These are phyloP conservation scores for Sugiyamaella mastotermitis DNA, from an alignment of 805 yeast genomes.

Conservation along the genomic window DNA sequence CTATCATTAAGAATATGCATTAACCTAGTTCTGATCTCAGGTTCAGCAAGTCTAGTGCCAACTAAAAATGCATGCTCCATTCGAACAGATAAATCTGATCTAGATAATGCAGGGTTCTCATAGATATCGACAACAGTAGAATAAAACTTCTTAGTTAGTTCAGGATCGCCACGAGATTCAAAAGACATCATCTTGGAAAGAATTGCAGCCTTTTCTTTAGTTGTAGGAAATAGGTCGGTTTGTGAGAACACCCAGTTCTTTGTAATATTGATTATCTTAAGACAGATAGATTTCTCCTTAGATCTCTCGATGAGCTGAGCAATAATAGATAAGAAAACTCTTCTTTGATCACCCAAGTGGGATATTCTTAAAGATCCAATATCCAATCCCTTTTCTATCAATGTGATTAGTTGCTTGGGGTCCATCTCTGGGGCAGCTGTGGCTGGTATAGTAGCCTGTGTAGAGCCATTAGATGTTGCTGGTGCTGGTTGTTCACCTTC, in stretches of 20 bases:
- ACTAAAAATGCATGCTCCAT: constrained; percentile 95
- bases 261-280: constrained; percentile 69
- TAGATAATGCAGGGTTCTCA: constrained; percentile 66
- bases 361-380: constrained; percentile 77
- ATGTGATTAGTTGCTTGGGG: constrained; percentile 69
- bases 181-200: constrained; percentile 89
- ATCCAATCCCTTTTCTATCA: constrained; percentile 70
- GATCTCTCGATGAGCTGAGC: constrained; percentile 91
- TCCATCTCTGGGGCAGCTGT: constrained; percentile 50
- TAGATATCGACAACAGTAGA: constrained; percentile 83
- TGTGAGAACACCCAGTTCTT: constrained; percentile 86
- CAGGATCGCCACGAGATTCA: constrained; percentile 80
- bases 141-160: constrained; percentile 71
- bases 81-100: constrained; percentile 85
- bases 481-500: constrained; percentile 12
- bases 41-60: constrained; percentile 82
- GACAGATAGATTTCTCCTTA: constrained; percentile 65
- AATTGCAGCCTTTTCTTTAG: constrained; percentile 93
- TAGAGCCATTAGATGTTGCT: constrained; percentile 35
- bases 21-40: constrained; percentile 63
- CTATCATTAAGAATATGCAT: constrained; percentile 76
- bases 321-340: constrained; percentile 76
- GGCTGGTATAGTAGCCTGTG: constrained; percentile 20
- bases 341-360: constrained; percentile 85
- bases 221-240: constrained; percentile 82